A percentile compares a stretch with the other conserved stretches of the same genome.
phyloP scores from a whole-genome alignment of 2,329 filamentous ascomycete genomes.

The Calonectria pteridis region DNA sequence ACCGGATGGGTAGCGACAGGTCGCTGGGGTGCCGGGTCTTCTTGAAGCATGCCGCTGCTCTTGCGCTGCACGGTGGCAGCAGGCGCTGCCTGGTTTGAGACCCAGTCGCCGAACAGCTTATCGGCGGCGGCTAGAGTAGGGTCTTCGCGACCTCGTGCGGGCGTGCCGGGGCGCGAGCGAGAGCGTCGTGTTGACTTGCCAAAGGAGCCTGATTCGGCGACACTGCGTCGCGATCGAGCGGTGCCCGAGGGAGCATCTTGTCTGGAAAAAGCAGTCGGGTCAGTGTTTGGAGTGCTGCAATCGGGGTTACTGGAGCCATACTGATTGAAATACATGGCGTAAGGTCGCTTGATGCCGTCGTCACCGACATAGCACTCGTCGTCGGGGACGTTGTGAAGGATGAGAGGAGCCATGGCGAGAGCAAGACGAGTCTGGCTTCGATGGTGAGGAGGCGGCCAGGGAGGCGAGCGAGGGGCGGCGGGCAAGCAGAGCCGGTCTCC shows the following conservation, averaged over 20 bases:
- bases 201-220: slow-evolving; percentile 74
- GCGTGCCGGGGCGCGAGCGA: slow-evolving; percentile 71
- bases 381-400: slow-evolving; percentile 77
- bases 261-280: slow-evolving; percentile 48
- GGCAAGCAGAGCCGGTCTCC: neutral
- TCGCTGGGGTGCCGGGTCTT: slow-evolving; percentile 55
- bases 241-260: slow-evolving; percentile 64
- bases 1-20: slow-evolving; percentile 61
- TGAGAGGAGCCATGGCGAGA: slow-evolving; percentile 70
- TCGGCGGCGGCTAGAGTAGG: slow-evolving; percentile 73
- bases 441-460: slow-evolving; percentile 7
- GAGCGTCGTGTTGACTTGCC: slow-evolving; percentile 75
- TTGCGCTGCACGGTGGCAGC: slow-evolving; percentile 49
- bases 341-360: slow-evolving; percentile 74
- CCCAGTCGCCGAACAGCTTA: slow-evolving; percentile 71
- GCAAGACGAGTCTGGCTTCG: neutral
- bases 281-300: slow-evolving; percentile 12
- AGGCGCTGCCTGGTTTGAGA: slow-evolving; percentile 60
- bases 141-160: slow-evolving; percentile 68
- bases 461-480: neutral
- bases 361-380: slow-evolving; percentile 76
- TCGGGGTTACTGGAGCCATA: slow-evolving; percentile 50
- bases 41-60: slow-evolving; percentile 52
- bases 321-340: slow-evolving; percentile 76
- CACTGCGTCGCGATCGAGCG: slow-evolving; percentile 63